Evolutionary conservation across 2,329 filamentous ascomycete species (phyloP), one percentile per base, ranked within the genome.

Genomic region (Trichocomaceae sp.): DNA sequence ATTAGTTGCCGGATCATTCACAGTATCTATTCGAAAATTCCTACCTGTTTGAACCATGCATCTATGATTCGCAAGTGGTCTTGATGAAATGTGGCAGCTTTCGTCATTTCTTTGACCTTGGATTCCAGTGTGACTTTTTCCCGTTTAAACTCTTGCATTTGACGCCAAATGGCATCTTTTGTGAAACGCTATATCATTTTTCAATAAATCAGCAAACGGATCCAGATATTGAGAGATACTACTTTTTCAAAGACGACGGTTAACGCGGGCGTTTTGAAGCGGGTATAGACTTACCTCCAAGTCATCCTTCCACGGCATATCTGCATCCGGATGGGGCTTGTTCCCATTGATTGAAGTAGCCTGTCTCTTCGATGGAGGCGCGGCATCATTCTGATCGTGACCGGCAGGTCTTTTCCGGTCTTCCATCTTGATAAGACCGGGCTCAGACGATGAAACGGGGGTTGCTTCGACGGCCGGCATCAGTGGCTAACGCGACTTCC

Each of bases 91-190:
- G 82, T 80, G 29, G 87, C 83, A 66, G 84, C 82, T 69, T 90
- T 90, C 61, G 88, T 83, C 59, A 95, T 77, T 61, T 95, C 88
- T 67, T 86, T 86, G 58, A 96, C 77, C 66, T 88, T 87, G 56
- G 83, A 79, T 75, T 97, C 91, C 59, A 95, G 77, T 41, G 87
- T 87, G 56, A 81, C 79, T 69, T 90, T 91, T 69, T 95, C 90
- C 63, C 93, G 85, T 75, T 95, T 96, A 74, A 95, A 96, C 74
- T 97, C 93, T 69, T 90, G 88, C 90, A 99, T 96, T 75, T 96
- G 92, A 56, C 95, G 89, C 66, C 88, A 86, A 69, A 99, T 96
- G 60, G 93, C 93, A 77, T 96, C 93, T 76, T 97, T 99, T 75
- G 92, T 88, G 66, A 87, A 93, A 69, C 87, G 84, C 90, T 95